Percentiles rank a stretch among this genome's conserved stretches.
Evolutionary conservation across 23 red algal genomes (phyloP).

Genomic region (Gracilaria gracilis): DNA sequence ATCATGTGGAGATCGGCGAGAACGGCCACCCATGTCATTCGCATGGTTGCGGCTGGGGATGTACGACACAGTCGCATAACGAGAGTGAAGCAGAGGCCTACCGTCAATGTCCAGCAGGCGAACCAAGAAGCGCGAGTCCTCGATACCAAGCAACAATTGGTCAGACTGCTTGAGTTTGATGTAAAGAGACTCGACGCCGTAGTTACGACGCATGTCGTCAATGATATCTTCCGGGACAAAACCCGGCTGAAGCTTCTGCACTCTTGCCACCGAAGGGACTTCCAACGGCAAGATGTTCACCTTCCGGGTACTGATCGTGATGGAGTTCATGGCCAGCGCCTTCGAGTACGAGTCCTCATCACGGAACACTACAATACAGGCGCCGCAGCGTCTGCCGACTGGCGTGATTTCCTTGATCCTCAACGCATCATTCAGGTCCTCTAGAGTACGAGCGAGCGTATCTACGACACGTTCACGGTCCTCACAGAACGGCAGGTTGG

Average conservation of each 20-base stretch:
- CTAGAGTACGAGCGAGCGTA: slow-evolving; percentile 46
- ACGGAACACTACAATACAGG: slow-evolving; percentile 52
- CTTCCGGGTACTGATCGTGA: slow-evolving; percentile 49
- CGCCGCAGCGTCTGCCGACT: slow-evolving; percentile 60
- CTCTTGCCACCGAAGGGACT: slow-evolving; percentile 59
- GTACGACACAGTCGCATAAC: slow-evolving; percentile 72
- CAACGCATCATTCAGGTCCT: slow-evolving; percentile 35
- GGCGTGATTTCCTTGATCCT: slow-evolving; percentile 61
- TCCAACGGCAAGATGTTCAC: slow-evolving; percentile 69
- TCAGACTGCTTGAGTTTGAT: slow-evolving; percentile 61
- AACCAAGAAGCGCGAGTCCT: slow-evolving; percentile 60
- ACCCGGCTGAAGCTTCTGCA: slow-evolving; percentile 57
- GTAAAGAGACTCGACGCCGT: slow-evolving; percentile 58
- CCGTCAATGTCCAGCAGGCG: slow-evolving; percentile 70
- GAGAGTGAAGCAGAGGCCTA: slow-evolving; percentile 40
- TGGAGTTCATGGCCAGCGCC: slow-evolving; percentile 43
- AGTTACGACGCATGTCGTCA: slow-evolving; percentile 59
- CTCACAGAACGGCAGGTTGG: slow-evolving; percentile 71
- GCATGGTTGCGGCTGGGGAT: slow-evolving; percentile 59
- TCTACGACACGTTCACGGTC: slow-evolving; percentile 57
- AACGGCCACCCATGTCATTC: slow-evolving; percentile 22
- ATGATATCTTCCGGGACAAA: slow-evolving; percentile 59
- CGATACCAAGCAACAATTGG: slow-evolving; percentile 63
- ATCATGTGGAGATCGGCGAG: slow-evolving; percentile 23
- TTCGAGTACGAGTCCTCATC: slow-evolving; percentile 33